phyloP scores from a whole-genome alignment of 2,329 filamentous ascomycete species.

The Lasiodiplodia citricola region DNA sequence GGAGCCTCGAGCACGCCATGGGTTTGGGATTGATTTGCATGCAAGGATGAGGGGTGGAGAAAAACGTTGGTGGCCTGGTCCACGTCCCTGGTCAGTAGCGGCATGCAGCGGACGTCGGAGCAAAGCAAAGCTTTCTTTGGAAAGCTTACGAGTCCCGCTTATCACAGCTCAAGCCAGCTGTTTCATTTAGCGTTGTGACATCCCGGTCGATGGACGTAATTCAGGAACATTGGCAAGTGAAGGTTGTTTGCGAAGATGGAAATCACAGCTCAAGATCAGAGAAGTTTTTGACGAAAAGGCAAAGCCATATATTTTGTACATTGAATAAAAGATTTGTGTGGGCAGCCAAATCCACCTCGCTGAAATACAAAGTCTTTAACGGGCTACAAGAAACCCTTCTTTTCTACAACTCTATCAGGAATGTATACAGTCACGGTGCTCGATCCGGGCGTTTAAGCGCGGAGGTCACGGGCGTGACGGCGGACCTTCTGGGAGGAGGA shows the following conservation, averaged over 20 bases:
- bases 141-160: too few species aligned
- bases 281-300: neutral
- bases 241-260: too few species aligned
- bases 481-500: constrained; percentile 59
- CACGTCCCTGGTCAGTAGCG: too few species aligned
- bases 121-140: too few species aligned
- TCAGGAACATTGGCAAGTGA: neutral
- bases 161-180: too few species aligned
- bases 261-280: neutral
- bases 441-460: neutral
- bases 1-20: too few species aligned
- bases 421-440: neutral
- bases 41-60: too few species aligned
- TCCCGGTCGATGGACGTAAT: neutral
- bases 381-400: neutral
- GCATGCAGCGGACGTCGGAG: too few species aligned
- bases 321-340: neutral
- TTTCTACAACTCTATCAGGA: neutral
- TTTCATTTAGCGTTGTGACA: too few species aligned
- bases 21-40: too few species aligned
- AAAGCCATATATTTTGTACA: constrained; percentile 16
- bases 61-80: too few species aligned
- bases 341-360: constrained; percentile 9
- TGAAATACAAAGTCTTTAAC: neutral
- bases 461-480: constrained; percentile 70